A percentile compares a stretch with the other conserved stretches of the same genome.
phyloP scores from a whole-genome alignment of 1,284 basidiomycete species.

The Phylloboletellus chloephorus region DNA sequence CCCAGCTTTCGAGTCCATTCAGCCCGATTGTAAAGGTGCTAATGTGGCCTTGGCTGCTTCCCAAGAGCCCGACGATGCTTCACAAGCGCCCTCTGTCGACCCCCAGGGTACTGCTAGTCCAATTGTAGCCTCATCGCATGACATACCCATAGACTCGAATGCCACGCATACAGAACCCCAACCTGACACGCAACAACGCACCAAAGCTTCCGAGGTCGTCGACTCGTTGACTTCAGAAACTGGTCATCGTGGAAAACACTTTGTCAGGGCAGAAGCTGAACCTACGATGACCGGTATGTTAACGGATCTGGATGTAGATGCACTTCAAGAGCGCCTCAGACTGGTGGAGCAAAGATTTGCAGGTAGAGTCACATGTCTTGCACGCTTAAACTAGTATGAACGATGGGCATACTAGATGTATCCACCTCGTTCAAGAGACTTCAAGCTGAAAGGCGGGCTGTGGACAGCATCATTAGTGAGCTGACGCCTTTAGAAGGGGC shows the following conservation, averaged over 20 bases:
- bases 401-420: conserved; percentile 47
- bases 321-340: conserved; percentile 57
- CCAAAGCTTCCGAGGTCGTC: conserved; percentile 2
- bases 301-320: conserved; percentile 42
- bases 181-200: neutral
- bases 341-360: conserved; percentile 68
- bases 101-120: conserved; percentile 1
- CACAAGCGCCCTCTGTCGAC: conserved; percentile 1
- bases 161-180: neutral
- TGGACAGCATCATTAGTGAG: conserved; percentile 69
- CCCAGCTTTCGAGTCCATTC: neutral
- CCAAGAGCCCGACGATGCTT: conserved; percentile 5
- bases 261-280: neutral
- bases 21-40: neutral
- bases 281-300: conserved; percentile 10
- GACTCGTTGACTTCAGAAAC: neutral
- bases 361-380: conserved; percentile 38
- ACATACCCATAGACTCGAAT: neutral
- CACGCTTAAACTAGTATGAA: neutral
- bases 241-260: conserved; percentile 1
- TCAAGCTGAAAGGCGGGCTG: conserved; percentile 63
- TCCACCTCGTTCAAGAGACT: conserved; percentile 71
- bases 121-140: neutral
- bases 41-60: neutral
- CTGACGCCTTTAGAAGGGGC: conserved; percentile 68